Evolutionary conservation across 257 asterid genomes (phyloP), one percentile per base, ranked within the genome.

Genomic region (Petrea volubilis): DNA sequence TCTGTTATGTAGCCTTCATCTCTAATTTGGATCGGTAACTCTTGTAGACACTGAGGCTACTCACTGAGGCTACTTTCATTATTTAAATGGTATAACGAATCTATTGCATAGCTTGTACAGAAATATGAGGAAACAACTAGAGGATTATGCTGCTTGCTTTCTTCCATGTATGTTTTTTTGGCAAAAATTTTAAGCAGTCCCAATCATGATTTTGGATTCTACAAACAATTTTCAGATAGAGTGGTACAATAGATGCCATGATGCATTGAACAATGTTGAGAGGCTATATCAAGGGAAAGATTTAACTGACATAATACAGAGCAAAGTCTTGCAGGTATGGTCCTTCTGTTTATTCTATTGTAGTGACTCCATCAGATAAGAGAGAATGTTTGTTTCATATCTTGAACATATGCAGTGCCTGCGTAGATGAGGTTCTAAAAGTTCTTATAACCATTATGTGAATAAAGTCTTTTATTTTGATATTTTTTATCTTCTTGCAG

Each of bases 261-360:
- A 92, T 68, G 93, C 81, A 56, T 75, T 95, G 80, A 90, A 90
- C 78, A 84, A 85, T 69, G 85, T 90, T 63, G 94, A 95, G 81
- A 83, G 56, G 71, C 85, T 88, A 64, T 75, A 90, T 80, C 87
- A 83, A 71, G 97, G 88, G 81, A 92, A 95, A 74, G 96, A 82
- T 74, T 78, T 84, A 38, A 81, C 88, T 65, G 84, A 81, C 70
- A 78, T 86, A 72, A 82, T 95, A 70, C 98, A 92, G 82, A 86
- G 90, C 85, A 92, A 95, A 85, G 93, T 95, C 74, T 76, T 88
- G 84, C 97, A 95, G 98, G 99, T 95, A 80, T 74, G 70, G 68
- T 61, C 34, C 27, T 31, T 70, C 28, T 75, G 36, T 68, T 41
- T 31, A 40, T 67, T 76, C 29, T 71, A 29, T 50, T 60, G 23